Evolutionary conservation across 179 eudicot species (phyloP).

Genomic region (Spergularia azorica): DNA sequence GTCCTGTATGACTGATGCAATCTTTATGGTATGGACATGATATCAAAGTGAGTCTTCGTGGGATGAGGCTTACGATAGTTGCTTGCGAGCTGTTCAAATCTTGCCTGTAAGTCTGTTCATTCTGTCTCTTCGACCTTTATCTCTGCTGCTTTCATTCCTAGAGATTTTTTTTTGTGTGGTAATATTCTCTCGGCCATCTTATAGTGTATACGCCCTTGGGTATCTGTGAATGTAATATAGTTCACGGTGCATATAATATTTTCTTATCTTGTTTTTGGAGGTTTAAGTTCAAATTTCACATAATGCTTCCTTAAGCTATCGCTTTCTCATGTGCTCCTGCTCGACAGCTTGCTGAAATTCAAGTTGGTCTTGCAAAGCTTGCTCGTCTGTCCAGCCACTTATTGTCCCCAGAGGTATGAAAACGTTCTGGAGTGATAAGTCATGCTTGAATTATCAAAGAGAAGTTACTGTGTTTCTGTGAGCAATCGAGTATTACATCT

Average conservation of each 20-base stretch:
- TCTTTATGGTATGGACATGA: conserved; percentile 26
- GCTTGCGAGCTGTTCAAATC: conserved; percentile 89
- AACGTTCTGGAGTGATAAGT: conserved; percentile 11
- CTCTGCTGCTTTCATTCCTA: not conserved
- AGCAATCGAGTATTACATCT: not conserved
- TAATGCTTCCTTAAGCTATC: conserved; percentile 18
- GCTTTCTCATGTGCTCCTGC: conserved; percentile 6
- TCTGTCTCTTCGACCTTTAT: not conserved
- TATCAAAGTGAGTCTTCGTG: conserved; percentile 52
- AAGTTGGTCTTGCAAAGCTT: conserved; percentile 89
- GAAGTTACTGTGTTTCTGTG: not conserved
- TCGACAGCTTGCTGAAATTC: conserved; percentile 86
- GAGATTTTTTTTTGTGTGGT: no score
- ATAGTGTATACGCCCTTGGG: not conserved
- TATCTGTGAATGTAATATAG: not conserved
- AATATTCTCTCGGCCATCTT: not conserved
- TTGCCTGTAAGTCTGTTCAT: conserved; percentile 59
- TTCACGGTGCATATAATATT: conserved; percentile 5
- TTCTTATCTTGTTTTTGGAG: not conserved
- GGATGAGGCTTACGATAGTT: conserved; percentile 95
- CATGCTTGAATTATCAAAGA: not conserved
- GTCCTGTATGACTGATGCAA: conserved; percentile 14
- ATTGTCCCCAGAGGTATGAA: conserved; percentile 73
- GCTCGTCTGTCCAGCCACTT: conserved; percentile 70
- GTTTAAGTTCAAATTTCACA: not conserved